Percentiles rank a stretch among this genome's conserved stretches.
Evolutionary conservation across 495 filamentous ascomycete species (phyloP).

Genomic region (Penicillium samsonianum): DNA sequence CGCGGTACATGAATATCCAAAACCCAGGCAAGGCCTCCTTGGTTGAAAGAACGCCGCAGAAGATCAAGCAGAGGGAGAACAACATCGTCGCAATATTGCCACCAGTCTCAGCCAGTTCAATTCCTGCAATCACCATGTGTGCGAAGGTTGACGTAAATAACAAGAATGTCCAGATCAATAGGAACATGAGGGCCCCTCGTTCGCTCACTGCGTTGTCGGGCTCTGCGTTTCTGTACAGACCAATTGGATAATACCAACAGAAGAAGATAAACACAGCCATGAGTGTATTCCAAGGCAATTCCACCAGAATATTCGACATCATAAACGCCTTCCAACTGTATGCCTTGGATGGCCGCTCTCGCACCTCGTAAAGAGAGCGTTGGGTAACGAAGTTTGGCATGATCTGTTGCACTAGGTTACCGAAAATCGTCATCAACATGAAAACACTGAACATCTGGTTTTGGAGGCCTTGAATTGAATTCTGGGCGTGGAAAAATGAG

Average conservation of each 20-base stretch:
- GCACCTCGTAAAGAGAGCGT: constrained; percentile 68
- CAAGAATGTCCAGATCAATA: constrained; percentile 57
- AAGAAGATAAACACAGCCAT: constrained; percentile 62
- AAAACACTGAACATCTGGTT: constrained; percentile 93
- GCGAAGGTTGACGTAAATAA: constrained; percentile 64
- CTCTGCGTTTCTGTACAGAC: constrained; percentile 58
- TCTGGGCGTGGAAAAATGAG: constrained; percentile 78
- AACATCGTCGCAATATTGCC: constrained; percentile 62
- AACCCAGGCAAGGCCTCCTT: constrained; percentile 64
- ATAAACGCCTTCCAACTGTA: constrained; percentile 79
- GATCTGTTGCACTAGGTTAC: constrained; percentile 75
- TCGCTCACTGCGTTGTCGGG: constrained; percentile 43
- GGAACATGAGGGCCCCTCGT: constrained; percentile 60
- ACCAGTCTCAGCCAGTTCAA: constrained; percentile 62
- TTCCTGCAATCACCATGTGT: constrained; percentile 64
- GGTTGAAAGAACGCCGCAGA: constrained; percentile 67
- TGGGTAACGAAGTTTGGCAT: constrained; percentile 71
- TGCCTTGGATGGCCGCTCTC: constrained; percentile 69
- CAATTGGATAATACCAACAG: constrained; percentile 69
- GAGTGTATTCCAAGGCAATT: constrained; percentile 71
- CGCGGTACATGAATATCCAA: constrained; percentile 84
- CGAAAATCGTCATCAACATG: constrained; percentile 83
- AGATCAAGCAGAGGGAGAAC: constrained; percentile 63
- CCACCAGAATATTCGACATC: constrained; percentile 66
- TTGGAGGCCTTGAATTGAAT: constrained; percentile 79